Evolutionary conservation across 345 rosid genomes (phyloP), one percentile per base, ranked within the genome.

Genomic region (Gossypioides kirkii): DNA sequence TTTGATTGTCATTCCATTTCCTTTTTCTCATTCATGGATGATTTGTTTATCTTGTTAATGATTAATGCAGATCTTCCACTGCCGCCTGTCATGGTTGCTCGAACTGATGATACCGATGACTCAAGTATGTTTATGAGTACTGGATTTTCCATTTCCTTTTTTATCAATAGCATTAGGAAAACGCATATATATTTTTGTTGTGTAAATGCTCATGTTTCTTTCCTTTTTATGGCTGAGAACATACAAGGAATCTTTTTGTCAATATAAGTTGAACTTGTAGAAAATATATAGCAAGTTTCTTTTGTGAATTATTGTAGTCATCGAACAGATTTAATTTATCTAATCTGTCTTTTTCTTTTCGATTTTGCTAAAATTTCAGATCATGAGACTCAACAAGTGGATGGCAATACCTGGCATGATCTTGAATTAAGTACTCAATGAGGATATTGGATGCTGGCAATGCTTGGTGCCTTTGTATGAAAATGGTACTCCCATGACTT

Each of bases 51-150:
- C 20, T 78, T 38, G 47, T 77, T 42, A 17, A 58, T 49, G 61
- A 50, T 62, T 75, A 69, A 54, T 80, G 81, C 88, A 95, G 99
- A 92, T 84, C 92, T 92, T 17, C 89, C 88, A 17, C 76, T 92
- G 63, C 99, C 98, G 8, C 91, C 91, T 0, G 92, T 88, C 71
- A 72, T 90, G 79, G 89, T 85, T 77, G 91, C 85, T 68, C 86
- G 87, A 49, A 82, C 84, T 49, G 99, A 94, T 62, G 98, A 94
- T 63, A 79, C 86, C n/a, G 98, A 94, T 76, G 98, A 94, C 77
- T 81, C 96, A 17, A 92, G 98, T 94, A 89, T 73, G 91, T 55
- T 13, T 63, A 64, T 18, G 17, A 8, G 52, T 61, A 36, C 23
- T 18, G 22, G 61, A 52, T 63, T 62, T 38, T 22, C 9, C 23